Evolutionary conservation across 345 rosid species (phyloP).

Genomic region (Geranium brycei): DNA sequence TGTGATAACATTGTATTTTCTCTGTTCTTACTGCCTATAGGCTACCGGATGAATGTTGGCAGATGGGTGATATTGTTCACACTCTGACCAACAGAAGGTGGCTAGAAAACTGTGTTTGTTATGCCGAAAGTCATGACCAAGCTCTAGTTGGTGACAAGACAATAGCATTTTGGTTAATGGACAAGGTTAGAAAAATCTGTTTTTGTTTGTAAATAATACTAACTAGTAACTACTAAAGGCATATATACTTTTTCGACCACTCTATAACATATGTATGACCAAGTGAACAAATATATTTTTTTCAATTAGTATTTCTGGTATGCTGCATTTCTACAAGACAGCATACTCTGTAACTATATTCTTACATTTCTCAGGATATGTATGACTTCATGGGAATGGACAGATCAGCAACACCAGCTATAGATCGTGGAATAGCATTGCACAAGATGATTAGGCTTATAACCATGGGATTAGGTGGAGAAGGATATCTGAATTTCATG

Average conservation of each 20-base stretch:
- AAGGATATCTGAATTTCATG: constrained; percentile 96
- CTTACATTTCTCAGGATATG: constrained; percentile 57
- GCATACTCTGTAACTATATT: neutral
- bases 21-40: neutral
- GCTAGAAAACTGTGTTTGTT: constrained; percentile 68
- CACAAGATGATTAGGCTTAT: constrained; percentile 95
- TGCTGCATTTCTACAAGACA: too few relatives aligned
- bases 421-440: constrained; percentile 93
- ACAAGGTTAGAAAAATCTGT: constrained; percentile 43
- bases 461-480: constrained; percentile 94
- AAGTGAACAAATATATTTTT: neutral
- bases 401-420: constrained; percentile 56
- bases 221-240: neutral
- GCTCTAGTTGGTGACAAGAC: constrained; percentile 99
- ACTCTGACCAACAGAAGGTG: constrained; percentile 84
- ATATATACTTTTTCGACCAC: neutral
- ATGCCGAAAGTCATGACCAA: constrained; percentile 98
- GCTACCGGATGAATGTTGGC: constrained; percentile 65
- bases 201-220: neutral
- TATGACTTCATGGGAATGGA: constrained; percentile 91
- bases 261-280: neutral
- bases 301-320: too few relatives aligned
- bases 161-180: constrained; percentile 96
- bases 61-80: constrained; percentile 56
- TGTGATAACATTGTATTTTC: neutral